Base-by-base conservation (phyloP, 148 eudicot genomes). In the Chenopodium berlandieri region DNA sequence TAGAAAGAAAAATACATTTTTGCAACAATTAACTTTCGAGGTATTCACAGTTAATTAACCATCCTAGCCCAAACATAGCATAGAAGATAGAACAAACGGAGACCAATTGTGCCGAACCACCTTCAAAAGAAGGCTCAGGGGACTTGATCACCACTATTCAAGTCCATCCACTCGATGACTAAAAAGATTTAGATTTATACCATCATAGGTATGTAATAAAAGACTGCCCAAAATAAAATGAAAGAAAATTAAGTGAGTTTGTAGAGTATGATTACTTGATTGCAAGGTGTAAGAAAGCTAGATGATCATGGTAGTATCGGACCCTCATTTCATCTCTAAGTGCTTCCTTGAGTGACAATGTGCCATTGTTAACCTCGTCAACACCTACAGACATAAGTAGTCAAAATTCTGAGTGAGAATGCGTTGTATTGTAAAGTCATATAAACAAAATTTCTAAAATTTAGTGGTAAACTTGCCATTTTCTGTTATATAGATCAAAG, bases 401-500 rank as follows among this genome's bases (percentile, higher is more conserved):
- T 7, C 31, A 17, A 37, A 23, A n/a, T 37, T 74, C 11, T 14
- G 47, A 47, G 17, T 56, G 62, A 47, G 6, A 31, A 31, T 56
- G 5, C 62, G 4, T 19, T 17, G 62, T 17, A 14, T 16, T 54
- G 60, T 54, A 16, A 56, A 56, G 48, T 2, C 23, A 19, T 25
- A 54, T 22, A 8, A 34, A 60, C 19, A 69, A 19, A 27, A 13
- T 40, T 40, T 40, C 44, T 40, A 6, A 32, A 73, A 40, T 40
- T 6, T 73, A 37, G 1, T 70, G 65, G 6, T 56, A 2, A 2
- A 17, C 79, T 68, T 52, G 80, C 88, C 88, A 47, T 86, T 86
- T 79, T 86, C 88, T 34, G 86, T 80, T 9, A 86, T 80, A 71
- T 80, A 80, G 19, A 86, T 83, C 13, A 63, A 31, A 14, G 86